These are phyloP conservation scores for Tricholomella constricta DNA, from an alignment of 768 basidiomycete genomes.

Conservation along the genomic window DNA sequence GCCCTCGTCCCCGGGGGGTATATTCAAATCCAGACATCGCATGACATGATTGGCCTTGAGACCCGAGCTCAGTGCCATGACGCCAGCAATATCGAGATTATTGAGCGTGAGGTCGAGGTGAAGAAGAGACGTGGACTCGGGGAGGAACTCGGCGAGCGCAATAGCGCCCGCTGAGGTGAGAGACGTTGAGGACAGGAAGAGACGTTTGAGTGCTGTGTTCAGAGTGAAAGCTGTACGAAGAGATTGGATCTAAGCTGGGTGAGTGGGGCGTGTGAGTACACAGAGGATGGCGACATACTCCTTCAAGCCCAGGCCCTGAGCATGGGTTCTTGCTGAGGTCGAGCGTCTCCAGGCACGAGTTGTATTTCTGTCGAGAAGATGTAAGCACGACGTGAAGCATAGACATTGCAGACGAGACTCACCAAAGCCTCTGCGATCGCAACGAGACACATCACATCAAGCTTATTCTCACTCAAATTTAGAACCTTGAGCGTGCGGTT, in stretches of 20 bases:
- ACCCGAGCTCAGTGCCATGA: conserved; percentile 88
- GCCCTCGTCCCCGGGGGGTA: conserved; percentile 82
- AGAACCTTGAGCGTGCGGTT: conserved; percentile 94
- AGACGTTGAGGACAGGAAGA: conserved; percentile 85
- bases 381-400: not conserved
- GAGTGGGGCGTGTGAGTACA: not conserved
- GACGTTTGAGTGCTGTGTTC: conserved; percentile 86
- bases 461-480: conserved; percentile 92
- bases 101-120: conserved; percentile 92
- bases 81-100: conserved; percentile 82
- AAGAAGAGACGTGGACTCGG: conserved; percentile 82
- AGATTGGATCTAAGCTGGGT: conserved; percentile 65
- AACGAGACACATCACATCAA: conserved; percentile 80
- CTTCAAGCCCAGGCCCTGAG: conserved; percentile 85
- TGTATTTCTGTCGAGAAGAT: conserved; percentile 74
- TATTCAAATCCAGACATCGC: conserved; percentile 91
- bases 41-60: conserved; percentile 83
- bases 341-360: conserved; percentile 88
- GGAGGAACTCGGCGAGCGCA: conserved; percentile 93
- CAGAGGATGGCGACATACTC: conserved; percentile 52
- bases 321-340: conserved; percentile 95
- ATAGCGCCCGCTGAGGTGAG: conserved; percentile 88
- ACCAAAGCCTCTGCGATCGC: conserved; percentile 89
- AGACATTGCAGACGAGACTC: conserved; percentile 25
- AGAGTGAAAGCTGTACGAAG: conserved; percentile 91